Percentiles rank a stretch among this genome's conserved stretches.
These are phyloP conservation scores for Camelina neglecta DNA, from an alignment of 345 rosid genomes.

Conservation along the genomic window DNA sequence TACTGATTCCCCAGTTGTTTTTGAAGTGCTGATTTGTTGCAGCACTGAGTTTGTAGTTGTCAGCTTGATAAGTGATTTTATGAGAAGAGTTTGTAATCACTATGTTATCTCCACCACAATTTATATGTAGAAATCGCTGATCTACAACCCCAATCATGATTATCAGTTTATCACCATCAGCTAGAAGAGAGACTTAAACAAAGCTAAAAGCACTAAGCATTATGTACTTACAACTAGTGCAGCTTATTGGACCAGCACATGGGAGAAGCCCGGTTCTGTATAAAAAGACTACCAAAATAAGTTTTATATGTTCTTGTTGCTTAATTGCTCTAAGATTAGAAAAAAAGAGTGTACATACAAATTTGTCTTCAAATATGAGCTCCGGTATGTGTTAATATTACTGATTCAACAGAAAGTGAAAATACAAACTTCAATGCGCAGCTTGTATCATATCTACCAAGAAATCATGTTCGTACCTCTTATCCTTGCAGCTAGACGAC, in stretches of 20 bases:
- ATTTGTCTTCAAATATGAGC: constrained; percentile 31
- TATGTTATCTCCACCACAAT: constrained; percentile 30
- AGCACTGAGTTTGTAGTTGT: background rate
- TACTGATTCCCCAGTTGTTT: constrained; percentile 38
- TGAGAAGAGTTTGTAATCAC: background rate
- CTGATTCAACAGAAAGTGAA: constrained; percentile 20
- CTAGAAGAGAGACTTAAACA: background rate
- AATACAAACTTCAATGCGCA: constrained; percentile 4
- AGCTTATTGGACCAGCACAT: constrained; percentile 3
- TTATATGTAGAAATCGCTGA: constrained; percentile 26
- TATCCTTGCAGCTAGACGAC: constrained; percentile 14
- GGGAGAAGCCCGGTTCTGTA: constrained; percentile 20
- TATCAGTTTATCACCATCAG: background rate
- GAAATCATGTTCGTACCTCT: background rate
- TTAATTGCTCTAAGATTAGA: background rate
- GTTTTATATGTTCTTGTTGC: background rate
- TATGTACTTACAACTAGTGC: background rate
- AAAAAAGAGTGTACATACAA: constrained; percentile 24
- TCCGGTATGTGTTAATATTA: constrained; percentile 31
- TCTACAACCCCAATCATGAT: constrained; percentile 1
- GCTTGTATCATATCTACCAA: background rate
- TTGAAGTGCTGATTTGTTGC: background rate
- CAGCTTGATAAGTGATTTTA: constrained; percentile 30
- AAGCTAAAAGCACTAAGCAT: background rate
- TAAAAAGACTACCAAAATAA: background rate